These are phyloP conservation scores for Clarireedia monteithiana DNA, from an alignment of 2,329 filamentous ascomycete species.

Conservation along the genomic window DNA sequence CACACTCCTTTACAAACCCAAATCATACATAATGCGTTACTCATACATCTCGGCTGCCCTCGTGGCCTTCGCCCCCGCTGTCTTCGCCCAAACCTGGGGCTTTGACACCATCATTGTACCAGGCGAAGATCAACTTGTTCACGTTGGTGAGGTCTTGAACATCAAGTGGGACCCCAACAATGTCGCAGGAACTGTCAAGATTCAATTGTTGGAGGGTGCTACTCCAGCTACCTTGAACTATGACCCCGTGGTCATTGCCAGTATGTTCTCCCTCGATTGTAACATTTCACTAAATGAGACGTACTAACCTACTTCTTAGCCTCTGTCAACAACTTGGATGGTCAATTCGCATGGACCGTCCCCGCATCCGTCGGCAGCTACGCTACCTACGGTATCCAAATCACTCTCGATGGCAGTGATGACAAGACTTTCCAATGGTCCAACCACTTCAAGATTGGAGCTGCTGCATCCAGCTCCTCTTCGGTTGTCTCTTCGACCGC, in stretches of 20 bases:
- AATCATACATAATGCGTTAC: slow-evolving; percentile 24
- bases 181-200: slow-evolving; percentile 39
- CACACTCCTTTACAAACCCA: neutral
- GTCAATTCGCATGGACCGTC: slow-evolving; percentile 44
- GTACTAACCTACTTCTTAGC: slow-evolving; percentile 30
- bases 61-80: slow-evolving; percentile 21
- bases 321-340: slow-evolving; percentile 38
- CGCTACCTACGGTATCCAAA: slow-evolving; percentile 49
- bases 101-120: slow-evolving; percentile 49
- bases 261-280: slow-evolving; percentile 37
- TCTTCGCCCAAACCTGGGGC: slow-evolving; percentile 44
- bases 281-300: neutral
- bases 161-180: slow-evolving; percentile 42
- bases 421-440: slow-evolving; percentile 51
- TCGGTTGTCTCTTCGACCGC: neutral
- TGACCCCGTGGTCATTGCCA: slow-evolving; percentile 35
- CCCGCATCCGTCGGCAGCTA: slow-evolving; percentile 36
- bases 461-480: neutral
- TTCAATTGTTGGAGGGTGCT: slow-evolving; percentile 48
- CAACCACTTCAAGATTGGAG: slow-evolving; percentile 42
- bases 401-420: slow-evolving; percentile 40
- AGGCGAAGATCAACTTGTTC: slow-evolving; percentile 34
- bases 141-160: slow-evolving; percentile 41
- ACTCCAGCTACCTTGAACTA: slow-evolving; percentile 37
- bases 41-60: slow-evolving; percentile 22